These are phyloP conservation scores for Coemansia sp. DNA, from an alignment of 192 early-diverging fungal species.

Conservation along the genomic window DNA sequence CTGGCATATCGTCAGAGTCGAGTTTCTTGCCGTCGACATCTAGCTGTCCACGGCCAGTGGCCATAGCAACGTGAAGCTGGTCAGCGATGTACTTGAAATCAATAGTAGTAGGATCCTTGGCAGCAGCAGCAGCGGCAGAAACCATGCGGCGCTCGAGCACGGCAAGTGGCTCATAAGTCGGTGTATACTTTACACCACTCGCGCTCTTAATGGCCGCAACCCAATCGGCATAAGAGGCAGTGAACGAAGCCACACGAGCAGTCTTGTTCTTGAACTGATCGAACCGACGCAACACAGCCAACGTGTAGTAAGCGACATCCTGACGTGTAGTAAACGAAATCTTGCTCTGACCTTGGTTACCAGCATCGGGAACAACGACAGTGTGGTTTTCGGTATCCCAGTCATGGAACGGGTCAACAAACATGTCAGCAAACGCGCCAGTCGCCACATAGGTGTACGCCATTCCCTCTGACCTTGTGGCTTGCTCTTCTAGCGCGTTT, in stretches of 20 bases:
- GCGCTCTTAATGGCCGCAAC: neutral
- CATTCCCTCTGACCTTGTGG: neutral
- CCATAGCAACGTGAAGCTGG: neutral
- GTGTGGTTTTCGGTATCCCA: constrained; percentile 8
- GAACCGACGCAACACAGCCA: constrained; percentile 3
- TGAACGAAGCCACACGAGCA: neutral
- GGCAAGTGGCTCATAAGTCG: neutral
- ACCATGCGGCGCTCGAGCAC: neutral
- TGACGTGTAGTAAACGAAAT: neutral
- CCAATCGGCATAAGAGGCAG: neutral
- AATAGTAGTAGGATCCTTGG: neutral
- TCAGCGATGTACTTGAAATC: neutral
- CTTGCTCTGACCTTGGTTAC: neutral
- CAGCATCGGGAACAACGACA: neutral
- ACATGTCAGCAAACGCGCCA: constrained; percentile 3
- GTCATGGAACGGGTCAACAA: neutral
- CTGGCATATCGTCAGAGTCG: neutral
- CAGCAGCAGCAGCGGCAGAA: neutral
- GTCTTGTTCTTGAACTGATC: constrained; percentile 1
- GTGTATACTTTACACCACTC: neutral
- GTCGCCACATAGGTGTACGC: constrained; percentile 5
- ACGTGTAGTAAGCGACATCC: neutral
- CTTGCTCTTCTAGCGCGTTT: neutral
- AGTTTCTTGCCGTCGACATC: neutral
- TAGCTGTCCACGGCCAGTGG: neutral